Evolutionary conservation across 2,329 filamentous ascomycete species (phyloP).

Genomic region (Nemania serpens): DNA sequence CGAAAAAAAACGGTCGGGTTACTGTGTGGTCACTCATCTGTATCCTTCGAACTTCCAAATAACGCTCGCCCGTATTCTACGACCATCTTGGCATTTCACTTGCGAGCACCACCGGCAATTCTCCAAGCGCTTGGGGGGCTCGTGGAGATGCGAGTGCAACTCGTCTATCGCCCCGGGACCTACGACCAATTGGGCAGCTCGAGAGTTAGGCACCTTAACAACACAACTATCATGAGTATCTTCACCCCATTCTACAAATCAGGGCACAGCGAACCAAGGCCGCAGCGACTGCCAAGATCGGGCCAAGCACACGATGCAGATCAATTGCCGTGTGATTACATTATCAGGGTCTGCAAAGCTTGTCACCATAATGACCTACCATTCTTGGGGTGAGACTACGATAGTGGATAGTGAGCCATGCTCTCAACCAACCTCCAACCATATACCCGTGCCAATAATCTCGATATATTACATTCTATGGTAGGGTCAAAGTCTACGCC

Average conservation of each 20-base stretch:
- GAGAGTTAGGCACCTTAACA: constrained; percentile 1
- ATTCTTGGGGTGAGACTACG: constrained; percentile 34
- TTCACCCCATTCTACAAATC: constrained; percentile 17
- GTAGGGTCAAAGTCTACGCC: constrained; percentile 10
- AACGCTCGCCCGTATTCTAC: too few species aligned
- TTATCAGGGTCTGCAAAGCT: constrained; percentile 22
- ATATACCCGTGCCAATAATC: constrained; percentile 1
- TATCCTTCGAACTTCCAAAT: neutral
- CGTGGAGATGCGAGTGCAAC: constrained; percentile 17
- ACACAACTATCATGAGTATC: constrained; percentile 7
- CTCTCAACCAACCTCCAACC: constrained; percentile 29
- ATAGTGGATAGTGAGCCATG: constrained; percentile 35
- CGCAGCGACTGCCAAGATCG: constrained; percentile 28
- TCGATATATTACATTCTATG: constrained; percentile 22
- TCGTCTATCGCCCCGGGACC: constrained; percentile 19
- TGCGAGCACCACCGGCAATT: constrained; percentile 17
- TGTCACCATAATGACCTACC: constrained; percentile 38
- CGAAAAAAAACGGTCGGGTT: too few species aligned
- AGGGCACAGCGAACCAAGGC: constrained; percentile 14
- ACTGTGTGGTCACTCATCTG: neutral
- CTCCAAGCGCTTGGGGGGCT: constrained; percentile 4
- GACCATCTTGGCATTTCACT: constrained; percentile 13
- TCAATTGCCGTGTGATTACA: constrained; percentile 25
- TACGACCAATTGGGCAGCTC: constrained; percentile 26
- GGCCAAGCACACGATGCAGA: constrained; percentile 26